A percentile compares a stretch with the other conserved stretches of the same genome.
Conservation (phyloP, 2,329 filamentous ascomycete species). For the Sphaerulina populicola region DNA sequence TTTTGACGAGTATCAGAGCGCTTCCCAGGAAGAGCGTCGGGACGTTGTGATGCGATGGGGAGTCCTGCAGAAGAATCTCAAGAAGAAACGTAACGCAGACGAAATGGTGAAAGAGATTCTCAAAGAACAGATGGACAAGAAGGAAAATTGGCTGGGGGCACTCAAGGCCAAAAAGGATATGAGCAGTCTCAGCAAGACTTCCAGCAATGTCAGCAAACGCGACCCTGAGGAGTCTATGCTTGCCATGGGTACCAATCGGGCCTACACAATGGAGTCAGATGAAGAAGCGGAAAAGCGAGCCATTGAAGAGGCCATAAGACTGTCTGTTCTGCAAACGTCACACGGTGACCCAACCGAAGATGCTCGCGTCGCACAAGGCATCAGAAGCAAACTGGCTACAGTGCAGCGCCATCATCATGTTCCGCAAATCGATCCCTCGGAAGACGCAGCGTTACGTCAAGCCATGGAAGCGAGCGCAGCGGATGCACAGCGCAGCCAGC, state of each 20-base stretch:
- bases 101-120: slow-evolving; percentile 44
- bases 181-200: slow-evolving; percentile 3
- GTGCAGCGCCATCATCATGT: slow-evolving; percentile 36
- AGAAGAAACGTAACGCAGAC: slow-evolving; percentile 50
- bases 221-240: slow-evolving; percentile 11
- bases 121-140: slow-evolving; percentile 30
- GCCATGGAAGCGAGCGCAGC: slow-evolving; percentile 46
- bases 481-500: slow-evolving; percentile 26
- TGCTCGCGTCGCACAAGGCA: slow-evolving; percentile 60
- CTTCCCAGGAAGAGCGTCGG: slow-evolving; percentile 51
- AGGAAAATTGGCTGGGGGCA: slow-evolving; percentile 17
- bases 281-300: slow-evolving; percentile 48
- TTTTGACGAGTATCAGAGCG: slow-evolving; percentile 52
- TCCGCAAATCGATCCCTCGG: slow-evolving; percentile 33
- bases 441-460: slow-evolving; percentile 38
- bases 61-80: slow-evolving; percentile 51
- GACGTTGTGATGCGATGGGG: slow-evolving; percentile 61
- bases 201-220: slow-evolving; percentile 1
- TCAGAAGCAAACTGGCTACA: slow-evolving; percentile 61
- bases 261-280: slow-evolving; percentile 14
- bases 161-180: slow-evolving; percentile 13
- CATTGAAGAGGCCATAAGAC: slow-evolving; percentile 63
- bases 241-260: slow-evolving; percentile 13
- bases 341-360: slow-evolving; percentile 63
- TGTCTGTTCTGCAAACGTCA: slow-evolving; percentile 62